Conservation (phyloP, 148 eudicot species). For the Silene latifolia region DNA sequence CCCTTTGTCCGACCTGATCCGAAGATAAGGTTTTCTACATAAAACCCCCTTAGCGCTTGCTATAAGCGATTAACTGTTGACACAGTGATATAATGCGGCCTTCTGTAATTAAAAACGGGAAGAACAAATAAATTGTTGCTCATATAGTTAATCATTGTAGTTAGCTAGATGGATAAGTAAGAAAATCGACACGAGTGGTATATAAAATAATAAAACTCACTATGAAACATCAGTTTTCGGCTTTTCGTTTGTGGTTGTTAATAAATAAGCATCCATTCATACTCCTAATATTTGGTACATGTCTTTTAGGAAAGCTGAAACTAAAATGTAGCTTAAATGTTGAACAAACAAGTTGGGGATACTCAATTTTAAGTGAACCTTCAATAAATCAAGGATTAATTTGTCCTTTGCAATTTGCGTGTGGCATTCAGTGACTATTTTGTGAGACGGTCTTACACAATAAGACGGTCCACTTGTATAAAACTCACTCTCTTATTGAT, state of each 20-base stretch:
- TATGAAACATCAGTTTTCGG: background rate
- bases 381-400: background rate
- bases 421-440: background rate
- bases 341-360: too few species aligned
- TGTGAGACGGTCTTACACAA: too few species aligned
- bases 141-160: background rate
- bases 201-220: background rate
- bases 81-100: too few species aligned
- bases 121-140: too few species aligned
- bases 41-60: too few species aligned
- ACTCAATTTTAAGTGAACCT: background rate
- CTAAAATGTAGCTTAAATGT: background rate
- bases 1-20: too few species aligned
- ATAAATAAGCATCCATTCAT: background rate
- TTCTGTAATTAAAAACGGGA: too few species aligned
- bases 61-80: too few species aligned
- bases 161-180: background rate
- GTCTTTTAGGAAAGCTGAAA: background rate
- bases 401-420: background rate
- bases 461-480: too few species aligned
- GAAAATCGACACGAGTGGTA: background rate
- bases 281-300: conserved; percentile 10
- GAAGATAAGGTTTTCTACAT: too few species aligned
- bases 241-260: conserved; percentile 5
- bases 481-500: too few species aligned